Evolutionary conservation across 805 yeast species (phyloP).

Genomic region (Metschnikowia santaceciliae): DNA sequence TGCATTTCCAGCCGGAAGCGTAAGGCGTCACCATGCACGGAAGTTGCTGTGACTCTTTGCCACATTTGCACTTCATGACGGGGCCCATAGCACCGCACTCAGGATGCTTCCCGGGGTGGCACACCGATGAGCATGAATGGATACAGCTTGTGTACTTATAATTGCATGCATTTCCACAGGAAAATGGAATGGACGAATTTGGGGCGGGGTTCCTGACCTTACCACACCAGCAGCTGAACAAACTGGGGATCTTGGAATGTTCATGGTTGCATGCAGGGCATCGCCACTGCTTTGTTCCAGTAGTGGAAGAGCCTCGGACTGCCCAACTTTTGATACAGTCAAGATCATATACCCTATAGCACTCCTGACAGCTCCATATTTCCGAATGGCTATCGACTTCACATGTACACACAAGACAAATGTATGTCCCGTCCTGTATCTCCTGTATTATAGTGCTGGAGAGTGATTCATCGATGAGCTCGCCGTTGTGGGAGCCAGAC

Average conservation of each 20-base stretch:
- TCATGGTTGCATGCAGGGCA: slow-evolving; percentile 78
- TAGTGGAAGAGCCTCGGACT: slow-evolving; percentile 62
- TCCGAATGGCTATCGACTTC: slow-evolving; percentile 63
- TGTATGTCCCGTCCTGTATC: slow-evolving; percentile 63
- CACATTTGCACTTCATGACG: slow-evolving; percentile 67
- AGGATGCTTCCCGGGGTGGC: slow-evolving; percentile 91
- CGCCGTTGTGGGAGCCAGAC: slow-evolving; percentile 1
- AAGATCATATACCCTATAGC: slow-evolving; percentile 82
- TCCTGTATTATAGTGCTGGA: slow-evolving; percentile 50
- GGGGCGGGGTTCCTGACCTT: slow-evolving; percentile 62
- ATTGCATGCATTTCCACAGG: slow-evolving; percentile 84
- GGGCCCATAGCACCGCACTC: slow-evolving; percentile 80
- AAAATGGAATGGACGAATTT: slow-evolving; percentile 65
- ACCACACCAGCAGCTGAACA: slow-evolving; percentile 86
- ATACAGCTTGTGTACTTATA: slow-evolving; percentile 53
- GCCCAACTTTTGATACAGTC: slow-evolving; percentile 90
- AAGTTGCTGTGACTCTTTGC: slow-evolving; percentile 57
- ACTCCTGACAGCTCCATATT: slow-evolving; percentile 75
- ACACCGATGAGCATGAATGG: slow-evolving; percentile 69
- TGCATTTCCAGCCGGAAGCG: slow-evolving; percentile 64
- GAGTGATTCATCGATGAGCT: slow-evolving; percentile 26
- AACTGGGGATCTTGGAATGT: slow-evolving; percentile 47
- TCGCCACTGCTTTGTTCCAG: slow-evolving; percentile 62
- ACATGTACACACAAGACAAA: slow-evolving; percentile 85
- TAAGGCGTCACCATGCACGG: slow-evolving; percentile 75